phyloP scores from a whole-genome alignment of 106 monocot species.

The Xerophyta viscosa region DNA sequence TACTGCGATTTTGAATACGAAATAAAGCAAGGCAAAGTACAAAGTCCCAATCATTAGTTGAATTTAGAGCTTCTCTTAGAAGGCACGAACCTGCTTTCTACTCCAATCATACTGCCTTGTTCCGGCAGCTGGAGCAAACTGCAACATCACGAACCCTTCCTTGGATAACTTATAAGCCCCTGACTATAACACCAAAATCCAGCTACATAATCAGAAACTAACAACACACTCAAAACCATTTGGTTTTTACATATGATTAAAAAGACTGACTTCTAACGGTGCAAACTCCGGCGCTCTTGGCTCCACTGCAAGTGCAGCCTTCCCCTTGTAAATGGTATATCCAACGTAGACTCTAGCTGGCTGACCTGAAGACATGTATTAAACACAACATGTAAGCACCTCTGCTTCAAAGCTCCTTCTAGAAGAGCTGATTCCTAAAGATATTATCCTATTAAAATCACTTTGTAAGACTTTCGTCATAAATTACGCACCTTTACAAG shows the following conservation, averaged over 20 bases:
- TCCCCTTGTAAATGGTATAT: constrained; percentile 91
- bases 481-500: too few relatives aligned
- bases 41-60: too few relatives aligned
- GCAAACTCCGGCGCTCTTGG: constrained; percentile 78
- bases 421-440: too few relatives aligned
- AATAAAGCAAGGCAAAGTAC: too few relatives aligned
- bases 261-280: constrained; percentile 54
- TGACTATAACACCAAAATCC: constrained; percentile 28
- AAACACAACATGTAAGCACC: too few relatives aligned
- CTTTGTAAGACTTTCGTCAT: too few relatives aligned
- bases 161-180: constrained; percentile 79
- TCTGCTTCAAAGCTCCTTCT: too few relatives aligned
- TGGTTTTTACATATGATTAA: too few relatives aligned
- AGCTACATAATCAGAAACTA: not conserved
- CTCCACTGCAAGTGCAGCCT: constrained; percentile 77
- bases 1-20: too few relatives aligned
- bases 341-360: constrained; percentile 53
- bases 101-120: constrained; percentile 88
- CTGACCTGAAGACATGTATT: constrained; percentile 12
- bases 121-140: constrained; percentile 79
- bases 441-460: too few relatives aligned
- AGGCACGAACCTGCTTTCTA: constrained; percentile 92
- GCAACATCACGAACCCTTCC: constrained; percentile 76
- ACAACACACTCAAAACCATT: not conserved
- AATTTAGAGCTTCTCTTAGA: too few relatives aligned